Percentiles rank a stretch among this genome's conserved stretches.
Evolutionary conservation across 2,329 filamentous ascomycete species (phyloP).

Genomic region (Aspergillus sp.): DNA sequence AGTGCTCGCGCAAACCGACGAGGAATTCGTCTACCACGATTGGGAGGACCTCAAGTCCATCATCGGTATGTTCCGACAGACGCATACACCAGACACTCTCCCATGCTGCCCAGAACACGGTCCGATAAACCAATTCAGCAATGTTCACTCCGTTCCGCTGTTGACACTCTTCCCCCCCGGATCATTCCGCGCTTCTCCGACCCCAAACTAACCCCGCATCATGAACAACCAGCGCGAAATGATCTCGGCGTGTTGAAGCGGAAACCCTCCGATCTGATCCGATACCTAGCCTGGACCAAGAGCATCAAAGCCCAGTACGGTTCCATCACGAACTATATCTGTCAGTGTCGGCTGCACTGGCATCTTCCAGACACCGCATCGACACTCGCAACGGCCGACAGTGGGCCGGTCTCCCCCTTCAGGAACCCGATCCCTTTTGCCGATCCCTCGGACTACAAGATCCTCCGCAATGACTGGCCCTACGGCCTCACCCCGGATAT

Average conservation of each 20-base stretch:
- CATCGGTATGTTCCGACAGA: slow-evolving; percentile 42
- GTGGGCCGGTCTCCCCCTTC: slow-evolving; percentile 39
- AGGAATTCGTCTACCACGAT: slow-evolving; percentile 50
- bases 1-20: slow-evolving; percentile 50
- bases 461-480: slow-evolving; percentile 63
- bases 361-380: slow-evolving; percentile 24
- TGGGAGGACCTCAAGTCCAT: slow-evolving; percentile 53
- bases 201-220: slow-evolving; percentile 9
- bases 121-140: not conserved
- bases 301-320: slow-evolving; percentile 56
- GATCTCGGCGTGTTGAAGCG: slow-evolving; percentile 57
- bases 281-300: slow-evolving; percentile 59
- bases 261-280: slow-evolving; percentile 56
- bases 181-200: not conserved
- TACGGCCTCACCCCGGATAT: slow-evolving; percentile 57
- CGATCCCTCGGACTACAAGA: slow-evolving; percentile 53
- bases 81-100: too few species aligned
- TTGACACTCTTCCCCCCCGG: slow-evolving; percentile 5
- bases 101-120: too few species aligned
- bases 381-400: slow-evolving; percentile 20
- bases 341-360: slow-evolving; percentile 56
- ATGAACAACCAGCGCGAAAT: slow-evolving; percentile 40
- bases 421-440: slow-evolving; percentile 52
- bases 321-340: slow-evolving; percentile 56
- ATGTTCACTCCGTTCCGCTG: not conserved